A percentile compares a stretch with the other conserved stretches of the same genome.
phyloP scores from a whole-genome alignment of 345 rosid species.

The Sonneratia caseolaris region DNA sequence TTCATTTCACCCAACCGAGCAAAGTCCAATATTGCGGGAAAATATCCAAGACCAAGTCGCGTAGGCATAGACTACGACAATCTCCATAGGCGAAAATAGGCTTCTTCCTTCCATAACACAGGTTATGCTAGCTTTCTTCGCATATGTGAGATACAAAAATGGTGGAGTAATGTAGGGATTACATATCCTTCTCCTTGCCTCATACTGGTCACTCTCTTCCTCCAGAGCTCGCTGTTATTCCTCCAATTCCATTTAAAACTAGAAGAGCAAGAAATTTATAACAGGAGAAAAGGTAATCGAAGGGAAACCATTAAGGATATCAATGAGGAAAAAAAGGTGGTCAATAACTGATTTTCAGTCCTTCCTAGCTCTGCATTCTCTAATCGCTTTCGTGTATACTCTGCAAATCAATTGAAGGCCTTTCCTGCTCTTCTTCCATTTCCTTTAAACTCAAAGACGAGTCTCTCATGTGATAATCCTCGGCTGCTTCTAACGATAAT shows the following conservation, averaged over 20 bases:
- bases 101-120: neutral
- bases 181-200: slow-evolving; percentile 67
- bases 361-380: too few relatives aligned
- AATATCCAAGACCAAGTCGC: too few relatives aligned
- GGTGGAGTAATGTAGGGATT: neutral
- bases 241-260: slow-evolving; percentile 79
- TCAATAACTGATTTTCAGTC: too few relatives aligned
- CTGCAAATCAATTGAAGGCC: too few relatives aligned
- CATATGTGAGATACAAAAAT: neutral
- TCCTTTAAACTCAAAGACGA: too few relatives aligned
- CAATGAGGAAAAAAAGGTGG: slow-evolving; percentile 2
- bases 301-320: slow-evolving; percentile 9
- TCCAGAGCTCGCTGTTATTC: slow-evolving; percentile 76
- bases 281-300: slow-evolving; percentile 9
- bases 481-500: too few relatives aligned
- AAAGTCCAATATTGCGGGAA: too few relatives aligned
- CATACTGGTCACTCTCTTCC: slow-evolving; percentile 62
- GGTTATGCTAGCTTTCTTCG: too few relatives aligned
- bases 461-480: too few relatives aligned
- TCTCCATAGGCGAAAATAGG: slow-evolving; percentile 7
- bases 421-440: too few relatives aligned
- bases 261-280: slow-evolving; percentile 3
- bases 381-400: too few relatives aligned
- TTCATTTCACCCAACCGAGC: too few relatives aligned
- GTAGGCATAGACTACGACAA: neutral